Conservation (phyloP, 176 grass and related monocot genomes). For the Thinopyrum elongatum region DNA sequence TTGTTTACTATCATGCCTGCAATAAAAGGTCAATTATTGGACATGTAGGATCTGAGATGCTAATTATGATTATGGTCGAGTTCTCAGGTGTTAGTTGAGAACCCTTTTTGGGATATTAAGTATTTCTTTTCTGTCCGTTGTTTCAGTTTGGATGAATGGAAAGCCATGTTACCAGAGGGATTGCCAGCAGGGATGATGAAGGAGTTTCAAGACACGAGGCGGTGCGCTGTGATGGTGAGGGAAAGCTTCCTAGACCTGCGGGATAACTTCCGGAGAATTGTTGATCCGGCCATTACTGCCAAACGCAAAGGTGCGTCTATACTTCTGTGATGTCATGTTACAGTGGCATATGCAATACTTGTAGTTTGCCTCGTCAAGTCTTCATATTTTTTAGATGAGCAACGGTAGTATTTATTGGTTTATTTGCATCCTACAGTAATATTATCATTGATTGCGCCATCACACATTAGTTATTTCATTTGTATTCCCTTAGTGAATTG, state of each 20-base stretch:
- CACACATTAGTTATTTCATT: background rate
- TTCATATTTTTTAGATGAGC: slow-evolving; percentile 8
- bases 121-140: background rate
- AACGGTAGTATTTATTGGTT: background rate
- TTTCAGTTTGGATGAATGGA: slow-evolving; percentile 95
- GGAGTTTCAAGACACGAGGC: slow-evolving; percentile 89
- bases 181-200: slow-evolving; percentile 84
- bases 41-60: background rate
- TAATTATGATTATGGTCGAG: background rate
- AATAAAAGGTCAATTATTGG: background rate
- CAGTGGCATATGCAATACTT: background rate
- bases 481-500: background rate
- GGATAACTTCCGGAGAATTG: slow-evolving; percentile 90
- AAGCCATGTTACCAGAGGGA: slow-evolving; percentile 79
- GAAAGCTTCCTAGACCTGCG: slow-evolving; percentile 84
- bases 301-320: slow-evolving; percentile 60
- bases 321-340: background rate
- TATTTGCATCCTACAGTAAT: background rate
- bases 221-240: slow-evolving; percentile 95
- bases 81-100: background rate
- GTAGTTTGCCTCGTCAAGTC: background rate
- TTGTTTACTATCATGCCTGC: background rate
- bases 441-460: background rate
- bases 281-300: slow-evolving; percentile 60
- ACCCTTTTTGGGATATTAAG: background rate